Evolutionary conservation across 805 yeast genomes (phyloP), one percentile per base, ranked within the genome.

Genomic region (Candida tallmaniae): DNA sequence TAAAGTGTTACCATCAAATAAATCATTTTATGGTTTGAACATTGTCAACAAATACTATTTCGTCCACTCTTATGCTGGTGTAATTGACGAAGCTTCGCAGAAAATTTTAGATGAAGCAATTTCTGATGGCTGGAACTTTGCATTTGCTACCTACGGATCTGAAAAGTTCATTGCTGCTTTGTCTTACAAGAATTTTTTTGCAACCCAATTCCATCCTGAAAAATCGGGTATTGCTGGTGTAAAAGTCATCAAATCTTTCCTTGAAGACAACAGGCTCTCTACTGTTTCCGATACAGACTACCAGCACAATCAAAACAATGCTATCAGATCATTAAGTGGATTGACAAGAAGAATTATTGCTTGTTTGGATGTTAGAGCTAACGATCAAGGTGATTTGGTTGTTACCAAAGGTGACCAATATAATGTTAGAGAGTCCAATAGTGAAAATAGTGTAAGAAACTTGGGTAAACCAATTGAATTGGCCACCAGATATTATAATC

Each of bases 181-280:
- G 24, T 31, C 79, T 20, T 81, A 73, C 50, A 86, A 72, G 39
- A 89, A 87, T 43, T 66, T 90, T 8, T 85, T 93, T 60, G 96
- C 97, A 27, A 93, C 97, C 1, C 99, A 93, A 58, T 93, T 93
- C 60, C 99, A 93, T 60, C 99, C 99, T n/a, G 99, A 93, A 55
- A 93, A 93, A 58, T 86, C 96, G 3, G 98, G 98, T 9, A 54
- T 67, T 15, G 95, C 96, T 4, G 99, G 99, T 31, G 65, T 93
- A 29, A 73, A 74, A 41, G 77, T 90, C 7, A 73, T 93, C 38
- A 72, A 73, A 38, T 74, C 84, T 18, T 93, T 93, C 54, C 64
- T 93, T 47, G 70, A 70, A 24, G 41, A 71, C 18, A 50, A 58
- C 7, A 65, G 61, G 39, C 27, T 56, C 19, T 48, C 60, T 3